Evolutionary conservation across 352 stramenopile genomes (phyloP).

Genomic region (Globisporangium canariense): DNA sequence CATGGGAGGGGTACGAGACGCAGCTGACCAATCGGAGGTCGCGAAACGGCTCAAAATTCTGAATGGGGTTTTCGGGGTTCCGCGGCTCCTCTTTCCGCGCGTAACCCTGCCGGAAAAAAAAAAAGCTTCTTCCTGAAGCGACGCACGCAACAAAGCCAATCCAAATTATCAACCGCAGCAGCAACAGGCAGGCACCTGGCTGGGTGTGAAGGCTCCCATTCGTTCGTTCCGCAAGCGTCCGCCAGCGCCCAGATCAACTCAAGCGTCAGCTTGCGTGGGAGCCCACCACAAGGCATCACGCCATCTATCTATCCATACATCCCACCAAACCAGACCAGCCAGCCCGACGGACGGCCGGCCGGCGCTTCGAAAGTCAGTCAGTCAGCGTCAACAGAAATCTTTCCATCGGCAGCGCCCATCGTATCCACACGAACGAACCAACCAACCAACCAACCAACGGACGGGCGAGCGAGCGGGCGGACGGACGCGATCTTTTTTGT

Average conservation of each 20-base stretch:
- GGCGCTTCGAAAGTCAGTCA: neutral
- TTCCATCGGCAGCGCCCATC: neutral
- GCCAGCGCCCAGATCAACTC: neutral
- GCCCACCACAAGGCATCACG: neutral
- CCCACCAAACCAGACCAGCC: too few relatives aligned
- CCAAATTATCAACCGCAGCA: neutral
- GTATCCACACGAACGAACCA: neutral
- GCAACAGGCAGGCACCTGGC: neutral
- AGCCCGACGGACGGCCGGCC: too few relatives aligned
- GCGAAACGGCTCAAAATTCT: too few relatives aligned
- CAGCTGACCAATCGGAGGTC: too few relatives aligned
- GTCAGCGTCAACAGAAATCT: neutral
- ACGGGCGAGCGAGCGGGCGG: neutral
- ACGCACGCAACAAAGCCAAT: neutral
- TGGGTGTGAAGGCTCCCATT: too few relatives aligned
- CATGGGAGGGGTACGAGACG: too few relatives aligned
- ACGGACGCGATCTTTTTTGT: neutral
- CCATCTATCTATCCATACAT: too few relatives aligned
- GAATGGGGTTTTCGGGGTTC: too few relatives aligned
- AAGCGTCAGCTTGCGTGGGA: too few relatives aligned
- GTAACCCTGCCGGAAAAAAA: too few relatives aligned
- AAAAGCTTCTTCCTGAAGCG: conserved; percentile 11
- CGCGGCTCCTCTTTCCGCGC: too few relatives aligned
- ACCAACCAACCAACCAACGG: neutral
- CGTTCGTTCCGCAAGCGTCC: neutral